These are phyloP conservation scores for Boletus insuetus DNA, from an alignment of 768 basidiomycete genomes.

Conservation along the genomic window DNA sequence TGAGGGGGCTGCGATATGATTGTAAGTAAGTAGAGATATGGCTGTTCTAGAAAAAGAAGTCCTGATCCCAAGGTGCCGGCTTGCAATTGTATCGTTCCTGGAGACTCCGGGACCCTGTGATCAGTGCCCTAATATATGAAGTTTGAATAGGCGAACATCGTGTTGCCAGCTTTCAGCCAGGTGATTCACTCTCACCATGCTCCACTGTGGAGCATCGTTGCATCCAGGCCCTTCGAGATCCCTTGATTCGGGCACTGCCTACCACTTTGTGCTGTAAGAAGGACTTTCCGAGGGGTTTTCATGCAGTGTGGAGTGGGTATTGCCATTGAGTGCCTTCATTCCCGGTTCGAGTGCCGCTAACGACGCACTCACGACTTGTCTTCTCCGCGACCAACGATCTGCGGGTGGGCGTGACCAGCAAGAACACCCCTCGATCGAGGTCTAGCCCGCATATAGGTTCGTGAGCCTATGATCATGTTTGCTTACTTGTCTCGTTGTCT, in stretches of 20 bases:
- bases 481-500: no score
- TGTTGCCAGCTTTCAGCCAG: conserved; percentile 3
- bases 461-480: neutral
- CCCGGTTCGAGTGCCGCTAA: neutral
- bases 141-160: neutral
- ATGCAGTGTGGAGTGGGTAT: conserved; percentile 16
- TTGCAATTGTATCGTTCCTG: conserved; percentile 13
- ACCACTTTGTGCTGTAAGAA: neutral
- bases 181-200: neutral
- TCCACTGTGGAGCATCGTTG: neutral
- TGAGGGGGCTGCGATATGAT: conserved; percentile 14
- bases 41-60: conserved; percentile 11
- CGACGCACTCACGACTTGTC: neutral
- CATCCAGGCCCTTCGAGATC: neutral
- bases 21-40: neutral
- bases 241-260: neutral
- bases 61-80: neutral
- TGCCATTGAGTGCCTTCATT: neutral
- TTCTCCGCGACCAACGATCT: conserved; percentile 9
- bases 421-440: neutral
- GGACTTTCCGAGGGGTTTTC: neutral
- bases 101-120: conserved; percentile 13
- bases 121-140: conserved; percentile 4
- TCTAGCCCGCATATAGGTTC: neutral
- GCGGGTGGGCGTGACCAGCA: neutral